phyloP scores from a whole-genome alignment of 2,329 filamentous ascomycete genomes.

The Zymoseptoria brevis region DNA sequence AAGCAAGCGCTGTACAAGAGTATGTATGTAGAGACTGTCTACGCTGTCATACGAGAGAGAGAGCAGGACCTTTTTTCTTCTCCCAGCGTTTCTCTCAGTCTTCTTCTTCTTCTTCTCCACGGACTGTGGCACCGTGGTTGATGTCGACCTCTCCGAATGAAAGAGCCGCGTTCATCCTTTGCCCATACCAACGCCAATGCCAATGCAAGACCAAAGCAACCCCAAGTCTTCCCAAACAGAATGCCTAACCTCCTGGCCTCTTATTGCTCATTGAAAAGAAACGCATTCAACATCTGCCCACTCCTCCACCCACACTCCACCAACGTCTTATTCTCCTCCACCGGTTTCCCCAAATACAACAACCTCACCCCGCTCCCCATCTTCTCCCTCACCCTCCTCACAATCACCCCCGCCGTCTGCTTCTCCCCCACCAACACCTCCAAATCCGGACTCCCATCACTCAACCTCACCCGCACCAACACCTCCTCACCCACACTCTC shows the following conservation, averaged over 20 bases:
- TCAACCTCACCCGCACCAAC: constrained; percentile 31
- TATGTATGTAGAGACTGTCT: too few relatives aligned
- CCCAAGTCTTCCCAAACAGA: background rate
- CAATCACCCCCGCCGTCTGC: constrained; percentile 56
- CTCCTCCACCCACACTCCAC: constrained; percentile 65
- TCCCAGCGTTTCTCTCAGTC: too few relatives aligned
- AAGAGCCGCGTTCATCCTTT: too few relatives aligned
- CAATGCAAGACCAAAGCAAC: background rate
- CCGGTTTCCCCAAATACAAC: constrained; percentile 71
- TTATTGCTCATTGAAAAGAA: constrained; percentile 41
- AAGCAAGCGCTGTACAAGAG: too few relatives aligned
- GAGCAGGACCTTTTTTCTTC: too few relatives aligned
- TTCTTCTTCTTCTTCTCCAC: background rate
- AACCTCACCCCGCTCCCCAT: constrained; percentile 57
- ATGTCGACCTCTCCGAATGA: too few relatives aligned
- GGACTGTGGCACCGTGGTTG: background rate
- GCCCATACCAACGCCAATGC: background rate
- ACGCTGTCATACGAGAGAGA: too few relatives aligned
- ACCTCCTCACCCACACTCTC: constrained; percentile 25
- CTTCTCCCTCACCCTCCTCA: constrained; percentile 55
- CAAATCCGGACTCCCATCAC: constrained; percentile 33
- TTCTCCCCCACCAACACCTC: constrained; percentile 29
- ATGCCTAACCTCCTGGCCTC: background rate
- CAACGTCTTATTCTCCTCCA: constrained; percentile 61
- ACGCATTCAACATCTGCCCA: constrained; percentile 68